These are phyloP conservation scores for Keithomyces neogunnii DNA, from an alignment of 2,329 filamentous ascomycete genomes.

Conservation along the genomic window DNA sequence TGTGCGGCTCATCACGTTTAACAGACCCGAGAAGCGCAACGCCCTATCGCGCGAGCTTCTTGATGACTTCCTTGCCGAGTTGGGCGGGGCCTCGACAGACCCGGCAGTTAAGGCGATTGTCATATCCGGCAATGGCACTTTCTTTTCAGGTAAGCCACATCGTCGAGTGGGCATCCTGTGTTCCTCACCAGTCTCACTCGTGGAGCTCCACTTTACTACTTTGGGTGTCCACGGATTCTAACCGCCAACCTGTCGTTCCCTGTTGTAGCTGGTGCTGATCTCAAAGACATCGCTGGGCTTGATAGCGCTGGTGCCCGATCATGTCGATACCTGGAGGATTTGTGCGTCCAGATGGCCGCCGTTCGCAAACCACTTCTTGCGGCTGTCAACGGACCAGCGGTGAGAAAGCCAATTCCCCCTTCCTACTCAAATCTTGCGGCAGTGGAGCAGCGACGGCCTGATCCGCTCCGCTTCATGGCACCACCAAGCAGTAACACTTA, in stretches of 20 bases:
- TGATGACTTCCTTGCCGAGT: slow-evolving; percentile 28
- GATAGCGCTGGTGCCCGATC: slow-evolving; percentile 23
- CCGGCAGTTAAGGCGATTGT: slow-evolving; percentile 25
- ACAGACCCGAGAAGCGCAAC: slow-evolving; percentile 49
- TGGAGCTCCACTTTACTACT: slow-evolving; percentile 1
- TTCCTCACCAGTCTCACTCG: neutral
- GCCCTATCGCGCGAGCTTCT: slow-evolving; percentile 46
- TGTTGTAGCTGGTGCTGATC: slow-evolving; percentile 25
- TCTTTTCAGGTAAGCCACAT: slow-evolving; percentile 14
- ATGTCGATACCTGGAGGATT: slow-evolving; percentile 30
- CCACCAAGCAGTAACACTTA: slow-evolving; percentile 2
- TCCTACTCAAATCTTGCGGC: no score
- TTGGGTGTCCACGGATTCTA: neutral
- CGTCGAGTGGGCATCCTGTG: neutral
- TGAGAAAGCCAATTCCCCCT: slow-evolving; percentile 18
- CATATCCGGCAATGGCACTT: slow-evolving; percentile 24
- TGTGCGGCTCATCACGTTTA: slow-evolving; percentile 40
- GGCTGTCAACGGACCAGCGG: slow-evolving; percentile 41
- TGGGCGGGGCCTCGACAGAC: slow-evolving; percentile 14
- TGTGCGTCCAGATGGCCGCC: slow-evolving; percentile 25
- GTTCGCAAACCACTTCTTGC: slow-evolving; percentile 39
- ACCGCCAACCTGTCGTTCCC: neutral
- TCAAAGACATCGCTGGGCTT: slow-evolving; percentile 25
- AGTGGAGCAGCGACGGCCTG: neutral
- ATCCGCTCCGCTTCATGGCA: neutral